Evolutionary conservation across 495 filamentous ascomycete genomes (phyloP), one percentile per base, ranked within the genome.

Genomic region (Pyronema domesticum): DNA sequence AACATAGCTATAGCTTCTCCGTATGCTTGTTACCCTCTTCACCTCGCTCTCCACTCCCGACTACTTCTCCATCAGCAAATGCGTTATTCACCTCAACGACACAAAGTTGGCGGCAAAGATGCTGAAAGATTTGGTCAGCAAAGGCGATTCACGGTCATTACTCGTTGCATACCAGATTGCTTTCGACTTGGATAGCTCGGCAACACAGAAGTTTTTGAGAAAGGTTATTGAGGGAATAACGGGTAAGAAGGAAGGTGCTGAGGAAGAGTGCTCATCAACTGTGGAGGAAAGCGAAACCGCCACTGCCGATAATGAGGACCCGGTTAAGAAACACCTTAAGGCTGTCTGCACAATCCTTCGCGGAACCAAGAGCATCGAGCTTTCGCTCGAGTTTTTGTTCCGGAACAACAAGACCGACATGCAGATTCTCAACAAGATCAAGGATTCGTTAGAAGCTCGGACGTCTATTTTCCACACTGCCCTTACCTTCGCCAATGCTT

Each of bases 401-500:
- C 81, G 91, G 56, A 94, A 84, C 69, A 95, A 94, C 68, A 86
- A 82, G 65, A 85, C 86, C 14, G 83, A 86, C 57, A 78, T 86
- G 55, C 80, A 77, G 58, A 93, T 95, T 57, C 76, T 99, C 51
- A 95, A 94, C 72, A 96, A 95, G 70, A 79, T 96, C 39, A 81
- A 87, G 35, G 91, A 99, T 68, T 94, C 88, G 58, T 71, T 99
- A 19, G 93, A 99, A 65, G 85, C 85, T 40, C 76, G 93, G 36
- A 95, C 95, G 68, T 96, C 91, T 19, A 99, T 99, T 54, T 99
- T 95, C 76, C 93, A 99, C 68, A 91, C 84, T 3, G 85, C 88
- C 0, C 86, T 96, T 39, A 96, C 91, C 0, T 86, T 99, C 58
- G 89, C 91, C 57, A 95, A 95, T 66, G 93, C 87, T 10, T 96